Evolutionary conservation across 768 basidiomycete genomes (phyloP).

Genomic region (Pulveroboletus ravenelii): DNA sequence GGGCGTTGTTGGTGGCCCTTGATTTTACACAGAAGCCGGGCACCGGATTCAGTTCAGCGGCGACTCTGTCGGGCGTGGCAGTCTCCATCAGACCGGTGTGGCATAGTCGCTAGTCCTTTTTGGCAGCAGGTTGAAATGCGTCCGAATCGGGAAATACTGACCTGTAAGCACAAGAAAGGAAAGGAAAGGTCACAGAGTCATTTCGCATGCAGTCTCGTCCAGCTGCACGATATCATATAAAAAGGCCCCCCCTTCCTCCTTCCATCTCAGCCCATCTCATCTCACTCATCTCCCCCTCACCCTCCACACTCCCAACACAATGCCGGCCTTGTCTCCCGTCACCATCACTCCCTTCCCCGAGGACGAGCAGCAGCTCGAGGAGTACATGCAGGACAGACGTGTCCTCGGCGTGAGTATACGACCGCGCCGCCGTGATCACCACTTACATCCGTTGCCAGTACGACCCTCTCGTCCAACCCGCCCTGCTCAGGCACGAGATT

Average conservation of each 20-base stretch:
- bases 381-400: constrained; percentile 77
- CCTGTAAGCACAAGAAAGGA: neutral
- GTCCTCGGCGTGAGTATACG: constrained; percentile 62
- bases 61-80: constrained; percentile 10
- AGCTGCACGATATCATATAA: constrained; percentile 17
- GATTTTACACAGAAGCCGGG: constrained; percentile 75
- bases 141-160: constrained; percentile 8
- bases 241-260: constrained; percentile 10
- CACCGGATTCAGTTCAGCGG: constrained; percentile 46
- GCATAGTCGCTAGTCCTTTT: neutral
- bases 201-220: neutral
- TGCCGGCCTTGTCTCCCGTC: constrained; percentile 33
- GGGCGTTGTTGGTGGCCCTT: constrained; percentile 37
- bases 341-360: constrained; percentile 60
- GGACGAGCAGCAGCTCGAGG: constrained; percentile 57
- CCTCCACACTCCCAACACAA: neutral
- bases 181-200: neutral
- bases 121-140: no score
- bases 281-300: neutral
- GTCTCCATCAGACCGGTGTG: constrained; percentile 17
- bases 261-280: constrained; percentile 1
- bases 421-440: neutral
- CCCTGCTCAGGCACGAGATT: constrained; percentile 84
- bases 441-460: constrained; percentile 48
- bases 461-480: constrained; percentile 94